These are phyloP conservation scores for Tetraselmis striata DNA, from an alignment of 139 green algal species.

Conservation along the genomic window DNA sequence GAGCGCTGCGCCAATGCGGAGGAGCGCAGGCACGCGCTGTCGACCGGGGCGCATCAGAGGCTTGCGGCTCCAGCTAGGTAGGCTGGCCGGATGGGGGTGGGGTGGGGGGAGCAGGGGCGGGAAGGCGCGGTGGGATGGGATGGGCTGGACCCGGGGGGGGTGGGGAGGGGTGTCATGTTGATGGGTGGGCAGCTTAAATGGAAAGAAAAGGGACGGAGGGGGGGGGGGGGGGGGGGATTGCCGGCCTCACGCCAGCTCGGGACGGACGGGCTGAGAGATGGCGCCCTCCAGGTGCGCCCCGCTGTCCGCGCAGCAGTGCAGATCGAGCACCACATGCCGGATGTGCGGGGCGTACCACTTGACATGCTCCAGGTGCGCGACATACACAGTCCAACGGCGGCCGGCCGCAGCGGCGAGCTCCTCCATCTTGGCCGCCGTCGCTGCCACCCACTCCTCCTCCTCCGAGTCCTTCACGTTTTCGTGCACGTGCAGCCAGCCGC, in stretches of 20 bases:
- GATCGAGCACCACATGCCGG: slow-evolving; percentile 60
- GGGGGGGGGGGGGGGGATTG: too few relatives aligned
- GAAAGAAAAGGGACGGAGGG: too few relatives aligned
- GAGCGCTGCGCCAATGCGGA: too few relatives aligned
- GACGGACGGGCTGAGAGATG: background rate
- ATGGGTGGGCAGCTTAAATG: too few relatives aligned
- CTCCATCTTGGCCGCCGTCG: slow-evolving; percentile 12
- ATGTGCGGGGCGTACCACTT: slow-evolving; percentile 77
- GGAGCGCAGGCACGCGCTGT: too few relatives aligned
- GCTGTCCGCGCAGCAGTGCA: slow-evolving; percentile 31
- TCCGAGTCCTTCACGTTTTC: slow-evolving; percentile 56
- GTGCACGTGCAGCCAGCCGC: slow-evolving; percentile 70
- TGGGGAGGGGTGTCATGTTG: too few relatives aligned
- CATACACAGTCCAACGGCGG: slow-evolving; percentile 19
- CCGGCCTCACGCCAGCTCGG: background rate
- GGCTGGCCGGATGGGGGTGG: too few relatives aligned
- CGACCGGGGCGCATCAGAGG: too few relatives aligned
- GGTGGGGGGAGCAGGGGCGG: too few relatives aligned
- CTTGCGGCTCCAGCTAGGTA: too few relatives aligned
- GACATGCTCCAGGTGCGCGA: slow-evolving; percentile 54
- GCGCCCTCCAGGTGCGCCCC: background rate
- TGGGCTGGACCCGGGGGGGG: too few relatives aligned
- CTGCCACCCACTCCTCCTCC: slow-evolving; percentile 29
- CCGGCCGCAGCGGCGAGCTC: background rate
- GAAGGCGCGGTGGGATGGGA: too few relatives aligned